Evolutionary conservation across 176 grass and related monocot genomes (phyloP).

Genomic region (Thinopyrum elongatum): DNA sequence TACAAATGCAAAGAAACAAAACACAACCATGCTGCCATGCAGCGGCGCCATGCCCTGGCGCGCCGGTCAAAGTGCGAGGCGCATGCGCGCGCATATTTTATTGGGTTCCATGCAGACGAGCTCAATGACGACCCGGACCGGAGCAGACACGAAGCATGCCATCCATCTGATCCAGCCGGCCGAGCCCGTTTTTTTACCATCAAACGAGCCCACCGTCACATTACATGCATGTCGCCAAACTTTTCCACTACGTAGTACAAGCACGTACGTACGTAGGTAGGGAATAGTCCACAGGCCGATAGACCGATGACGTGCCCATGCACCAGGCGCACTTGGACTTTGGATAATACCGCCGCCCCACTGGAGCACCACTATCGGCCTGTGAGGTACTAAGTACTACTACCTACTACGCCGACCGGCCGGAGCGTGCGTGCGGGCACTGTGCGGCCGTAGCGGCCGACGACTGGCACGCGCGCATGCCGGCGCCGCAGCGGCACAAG

Average conservation of each 20-base stretch:
- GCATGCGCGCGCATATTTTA: slow-evolving; percentile 1
- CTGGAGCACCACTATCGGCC: no score
- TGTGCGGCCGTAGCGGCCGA: neutral
- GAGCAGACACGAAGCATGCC: slow-evolving; percentile 20
- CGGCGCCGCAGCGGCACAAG: neutral
- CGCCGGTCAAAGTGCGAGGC: slow-evolving; percentile 20
- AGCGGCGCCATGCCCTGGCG: slow-evolving; percentile 12
- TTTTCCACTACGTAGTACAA: neutral
- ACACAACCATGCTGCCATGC: neutral
- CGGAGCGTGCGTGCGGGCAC: neutral
- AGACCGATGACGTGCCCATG: no score
- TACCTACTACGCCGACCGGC: neutral
- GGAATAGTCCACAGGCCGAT: no score
- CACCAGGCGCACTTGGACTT: no score
- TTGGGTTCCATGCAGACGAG: neutral
- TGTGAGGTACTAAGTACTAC: no score
- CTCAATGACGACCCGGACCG: neutral
- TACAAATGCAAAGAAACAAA: neutral
- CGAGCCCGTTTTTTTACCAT: neutral
- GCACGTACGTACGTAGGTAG: no score
- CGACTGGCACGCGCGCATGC: neutral
- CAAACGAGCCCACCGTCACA: neutral
- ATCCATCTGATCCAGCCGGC: neutral
- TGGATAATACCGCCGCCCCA: neutral
- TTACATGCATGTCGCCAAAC: neutral